Base-by-base conservation (phyloP, 352 stramenopile genomes). In the Phytophthora citrophthora region DNA sequence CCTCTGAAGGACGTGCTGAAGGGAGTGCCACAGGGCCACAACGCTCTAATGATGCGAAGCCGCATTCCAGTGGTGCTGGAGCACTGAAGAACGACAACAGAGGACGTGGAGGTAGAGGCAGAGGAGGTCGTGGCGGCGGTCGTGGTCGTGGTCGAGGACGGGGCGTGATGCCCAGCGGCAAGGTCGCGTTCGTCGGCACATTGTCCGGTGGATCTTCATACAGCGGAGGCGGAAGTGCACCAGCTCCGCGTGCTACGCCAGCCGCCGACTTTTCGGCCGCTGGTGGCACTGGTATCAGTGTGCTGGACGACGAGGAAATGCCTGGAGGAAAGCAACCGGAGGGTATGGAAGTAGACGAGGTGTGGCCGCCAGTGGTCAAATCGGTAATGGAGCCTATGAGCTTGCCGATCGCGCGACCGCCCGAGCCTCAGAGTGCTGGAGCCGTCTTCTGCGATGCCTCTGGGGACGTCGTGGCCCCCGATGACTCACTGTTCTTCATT, bases 331-430 rank as follows among this genome's bases (percentile, higher is more conserved):
- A 89, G 7, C 60, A 77, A 15, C 72, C 72, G 5, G 71, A 75
- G 5, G 36, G 36, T n/a, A 81, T 84, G 55, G 70, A 93, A 31
- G 73, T 92, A 27, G 71, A 90, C 64, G 71, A 91, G 36, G 81
- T 93, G 70, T 95, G 88, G 88, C 88, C 88, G 13, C 88, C 88
- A 5, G 75, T 86, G 23, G 65, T 95, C 34, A 87, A 92, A 64
- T 92, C 83, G 12, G 64, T 72, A 7, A 93, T 95, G 86, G 83
- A 93, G 54, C 88, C 88, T 3, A 93, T 95, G 83, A 90, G 68
- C 27, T 67, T 95, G 29, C 82, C 88, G 26, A 79, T 93, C 10
- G 83, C 73, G 27, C 81, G 86, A 8, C 82, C 77, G 12, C 86
- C 81, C 0, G 84, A 94, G 60, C 79, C 81, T 13, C 68, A 85